Percentiles rank a stretch among this genome's conserved stretches.
These are phyloP conservation scores for Chrysosphaeria jannelii DNA, from an alignment of 2,329 filamentous ascomycete species.

Conservation along the genomic window DNA sequence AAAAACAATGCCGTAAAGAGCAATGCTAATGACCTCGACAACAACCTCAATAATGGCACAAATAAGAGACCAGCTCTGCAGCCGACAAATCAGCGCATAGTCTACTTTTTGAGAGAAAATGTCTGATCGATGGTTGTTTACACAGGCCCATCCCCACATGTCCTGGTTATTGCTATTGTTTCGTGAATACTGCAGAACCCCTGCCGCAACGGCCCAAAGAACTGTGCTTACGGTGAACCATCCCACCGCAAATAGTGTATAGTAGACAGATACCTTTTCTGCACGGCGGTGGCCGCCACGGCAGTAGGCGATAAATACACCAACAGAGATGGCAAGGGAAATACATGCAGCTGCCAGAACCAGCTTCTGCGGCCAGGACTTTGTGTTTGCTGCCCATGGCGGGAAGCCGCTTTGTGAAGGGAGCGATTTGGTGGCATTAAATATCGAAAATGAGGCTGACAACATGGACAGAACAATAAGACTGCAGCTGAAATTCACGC, in stretches of 20 bases:
- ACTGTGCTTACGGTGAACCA: constrained; percentile 85
- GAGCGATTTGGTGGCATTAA: constrained; percentile 57
- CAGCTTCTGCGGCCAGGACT: constrained; percentile 68
- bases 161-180: constrained; percentile 50
- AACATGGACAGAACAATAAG: constrained; percentile 83
- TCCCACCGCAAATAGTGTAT: constrained; percentile 72
- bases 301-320: constrained; percentile 65
- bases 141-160: constrained; percentile 96
- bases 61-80: constrained; percentile 84
- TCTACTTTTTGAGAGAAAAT: constrained; percentile 56
- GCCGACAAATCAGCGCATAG: constrained; percentile 72
- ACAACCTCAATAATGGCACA: constrained; percentile 95
- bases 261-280: constrained; percentile 84
- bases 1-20: constrained; percentile 81
- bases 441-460: constrained; percentile 65
- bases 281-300: constrained; percentile 65
- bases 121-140: constrained; percentile 51
- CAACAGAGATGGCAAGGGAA: constrained; percentile 48
- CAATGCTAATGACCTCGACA: constrained; percentile 69
- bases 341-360: constrained; percentile 52
- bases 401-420: constrained; percentile 53
- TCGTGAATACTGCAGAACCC: constrained; percentile 51
- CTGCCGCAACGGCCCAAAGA: constrained; percentile 74
- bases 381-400: constrained; percentile 53
- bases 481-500: constrained; percentile 90